Percentiles rank a stretch among this genome's conserved stretches.
These are phyloP conservation scores for Nemania sp. DNA, from an alignment of 2,329 filamentous ascomycete species.

Conservation along the genomic window DNA sequence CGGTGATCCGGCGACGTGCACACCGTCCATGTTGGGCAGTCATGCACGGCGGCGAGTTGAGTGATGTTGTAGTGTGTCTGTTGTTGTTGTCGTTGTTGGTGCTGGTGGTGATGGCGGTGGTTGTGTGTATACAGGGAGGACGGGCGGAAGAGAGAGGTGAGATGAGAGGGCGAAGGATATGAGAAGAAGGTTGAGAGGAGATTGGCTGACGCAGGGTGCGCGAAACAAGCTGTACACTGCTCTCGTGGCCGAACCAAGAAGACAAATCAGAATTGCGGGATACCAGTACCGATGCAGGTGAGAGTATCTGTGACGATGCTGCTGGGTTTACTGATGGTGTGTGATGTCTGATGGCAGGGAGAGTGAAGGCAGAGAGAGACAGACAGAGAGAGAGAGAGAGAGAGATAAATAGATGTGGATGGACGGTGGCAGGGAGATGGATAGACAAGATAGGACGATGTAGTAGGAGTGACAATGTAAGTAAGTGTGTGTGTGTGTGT, in stretches of 20 bases:
- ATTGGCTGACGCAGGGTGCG: not conserved
- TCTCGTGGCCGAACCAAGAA: not conserved
- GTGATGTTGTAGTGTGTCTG: constrained; percentile 6
- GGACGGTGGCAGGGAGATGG: too few relatives aligned
- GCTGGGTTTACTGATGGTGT: constrained; percentile 1
- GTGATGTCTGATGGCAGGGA: not conserved
- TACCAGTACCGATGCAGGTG: constrained; percentile 1
- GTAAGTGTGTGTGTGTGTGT: not conserved
- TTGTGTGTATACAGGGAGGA: not conserved
- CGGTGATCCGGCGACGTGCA: constrained; percentile 36
- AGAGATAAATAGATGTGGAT: too few relatives aligned
- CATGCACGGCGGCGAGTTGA: constrained; percentile 26
- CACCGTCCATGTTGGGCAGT: constrained; percentile 37
- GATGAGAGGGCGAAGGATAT: not conserved
- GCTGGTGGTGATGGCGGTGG: not conserved
- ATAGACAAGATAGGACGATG: not conserved
- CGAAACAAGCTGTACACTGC: not conserved
- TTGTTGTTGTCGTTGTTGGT: not conserved
- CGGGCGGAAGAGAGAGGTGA: too few relatives aligned
- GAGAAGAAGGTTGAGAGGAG: not conserved
- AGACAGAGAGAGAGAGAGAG: not conserved
- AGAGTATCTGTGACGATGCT: not conserved
- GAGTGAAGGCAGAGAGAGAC: not conserved
- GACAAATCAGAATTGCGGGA: not conserved
- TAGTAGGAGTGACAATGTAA: not conserved